A percentile compares a stretch with the other conserved stretches of the same genome.
Evolutionary conservation across 768 basidiomycete genomes (phyloP).

Genomic region (Agaricus blazei): DNA sequence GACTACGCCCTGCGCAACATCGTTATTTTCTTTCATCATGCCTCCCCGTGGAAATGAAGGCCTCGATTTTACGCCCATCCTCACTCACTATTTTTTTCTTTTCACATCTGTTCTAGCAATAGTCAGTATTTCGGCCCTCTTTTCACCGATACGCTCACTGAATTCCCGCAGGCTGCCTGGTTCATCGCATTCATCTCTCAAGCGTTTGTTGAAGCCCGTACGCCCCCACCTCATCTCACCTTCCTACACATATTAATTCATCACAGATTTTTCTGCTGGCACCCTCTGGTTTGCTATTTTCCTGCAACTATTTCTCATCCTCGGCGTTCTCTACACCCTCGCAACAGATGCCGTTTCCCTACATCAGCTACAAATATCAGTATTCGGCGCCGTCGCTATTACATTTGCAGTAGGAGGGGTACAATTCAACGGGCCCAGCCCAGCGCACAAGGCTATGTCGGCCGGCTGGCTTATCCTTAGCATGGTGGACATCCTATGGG

Average conservation of each 20-base stretch:
- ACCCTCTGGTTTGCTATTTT: constrained; percentile 83
- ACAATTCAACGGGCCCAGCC: constrained; percentile 23
- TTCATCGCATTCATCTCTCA: constrained; percentile 76
- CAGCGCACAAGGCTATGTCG: constrained; percentile 73
- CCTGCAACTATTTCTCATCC: constrained; percentile 66
- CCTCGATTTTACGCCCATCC: constrained; percentile 84
- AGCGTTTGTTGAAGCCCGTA: constrained; percentile 55
- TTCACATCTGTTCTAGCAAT: constrained; percentile 80
- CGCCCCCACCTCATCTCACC: constrained; percentile 4
- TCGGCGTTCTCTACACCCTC: constrained; percentile 69
- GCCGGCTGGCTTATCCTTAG: constrained; percentile 93
- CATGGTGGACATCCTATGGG: constrained; percentile 92
- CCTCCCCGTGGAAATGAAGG: constrained; percentile 56
- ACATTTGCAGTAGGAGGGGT: constrained; percentile 82
- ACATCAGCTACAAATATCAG: constrained; percentile 87
- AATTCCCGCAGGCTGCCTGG: constrained; percentile 55
- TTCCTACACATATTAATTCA: constrained; percentile 3
- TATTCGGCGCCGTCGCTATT: constrained; percentile 82
- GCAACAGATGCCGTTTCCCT: constrained; percentile 90
- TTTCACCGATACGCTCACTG: constrained; percentile 2
- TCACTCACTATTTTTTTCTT: constrained; percentile 89
- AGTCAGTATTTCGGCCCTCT: constrained; percentile 41
- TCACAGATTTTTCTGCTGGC: constrained; percentile 45
- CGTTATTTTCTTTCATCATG: constrained; percentile 24
- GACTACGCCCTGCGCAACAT: constrained; percentile 11